A percentile compares a stretch with the other conserved stretches of the same genome.
Evolutionary conservation across 73 alveolate species (phyloP).

Genomic region (Blepharisma japonicum): DNA sequence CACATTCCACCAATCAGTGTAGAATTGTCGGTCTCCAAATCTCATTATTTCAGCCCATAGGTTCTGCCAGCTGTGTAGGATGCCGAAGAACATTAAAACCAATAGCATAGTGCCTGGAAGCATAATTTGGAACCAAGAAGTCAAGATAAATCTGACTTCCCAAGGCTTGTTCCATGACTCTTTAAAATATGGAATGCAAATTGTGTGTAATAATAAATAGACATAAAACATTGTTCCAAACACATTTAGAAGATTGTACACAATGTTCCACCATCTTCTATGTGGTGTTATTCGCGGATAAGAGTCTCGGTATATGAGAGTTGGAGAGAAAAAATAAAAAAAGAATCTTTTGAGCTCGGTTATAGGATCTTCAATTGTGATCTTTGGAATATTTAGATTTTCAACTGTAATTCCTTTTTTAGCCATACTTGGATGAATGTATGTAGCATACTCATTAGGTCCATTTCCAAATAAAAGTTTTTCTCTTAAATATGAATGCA

Average conservation of each 20-base stretch:
- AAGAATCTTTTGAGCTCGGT: constrained; percentile 53
- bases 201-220: constrained; percentile 54
- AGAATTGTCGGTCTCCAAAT: constrained; percentile 78
- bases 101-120: constrained; percentile 75
- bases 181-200: constrained; percentile 41
- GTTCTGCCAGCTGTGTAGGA: constrained; percentile 82
- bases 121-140: constrained; percentile 40
- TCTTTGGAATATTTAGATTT: constrained; percentile 60
- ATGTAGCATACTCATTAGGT: constrained; percentile 36
- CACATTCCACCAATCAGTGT: constrained; percentile 91
- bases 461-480: constrained; percentile 68
- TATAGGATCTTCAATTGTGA: constrained; percentile 44
- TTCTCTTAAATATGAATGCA: constrained; percentile 82
- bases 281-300: constrained; percentile 48
- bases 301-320: constrained; percentile 74
- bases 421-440: constrained; percentile 54
- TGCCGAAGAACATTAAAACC: constrained; percentile 67
- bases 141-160: not conserved
- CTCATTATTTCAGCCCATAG: constrained; percentile 72
- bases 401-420: constrained; percentile 54
- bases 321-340: constrained; percentile 79
- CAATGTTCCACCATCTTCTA: constrained; percentile 36
- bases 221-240: constrained; percentile 50
- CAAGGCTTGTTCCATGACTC: constrained; percentile 18
- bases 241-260: constrained; percentile 45